Evolutionary conservation across 768 basidiomycete species (phyloP).

Genomic region (Leccinum olivaceopallidum): DNA sequence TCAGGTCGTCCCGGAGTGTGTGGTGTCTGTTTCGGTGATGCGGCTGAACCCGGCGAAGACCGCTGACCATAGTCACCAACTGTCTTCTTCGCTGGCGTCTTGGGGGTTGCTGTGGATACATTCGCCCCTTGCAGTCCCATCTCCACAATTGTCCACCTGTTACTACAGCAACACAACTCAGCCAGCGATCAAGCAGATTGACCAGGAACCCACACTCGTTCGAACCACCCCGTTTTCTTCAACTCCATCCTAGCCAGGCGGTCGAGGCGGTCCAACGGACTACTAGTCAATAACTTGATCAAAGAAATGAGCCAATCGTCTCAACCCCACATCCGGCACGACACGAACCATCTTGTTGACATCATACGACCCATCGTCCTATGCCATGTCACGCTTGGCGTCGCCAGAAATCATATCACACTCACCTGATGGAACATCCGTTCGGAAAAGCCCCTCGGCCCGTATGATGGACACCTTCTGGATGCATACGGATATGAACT

Average conservation of each 20-base stretch:
- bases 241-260: slow-evolving; percentile 29
- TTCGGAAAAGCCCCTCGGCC: slow-evolving; percentile 7
- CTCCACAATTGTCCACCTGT: slow-evolving; percentile 30
- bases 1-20: not conserved
- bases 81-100: slow-evolving; percentile 2
- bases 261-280: slow-evolving; percentile 33
- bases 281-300: slow-evolving; percentile 21
- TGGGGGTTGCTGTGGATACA: slow-evolving; percentile 11
- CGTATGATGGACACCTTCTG: not conserved
- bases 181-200: not conserved
- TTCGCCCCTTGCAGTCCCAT: slow-evolving; percentile 20
- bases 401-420: not conserved
- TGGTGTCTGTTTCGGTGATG: not conserved
- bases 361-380: slow-evolving; percentile 20
- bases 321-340: not conserved
- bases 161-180: slow-evolving; percentile 14
- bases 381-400: slow-evolving; percentile 2
- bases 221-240: slow-evolving; percentile 34
- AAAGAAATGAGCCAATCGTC: slow-evolving; percentile 8
- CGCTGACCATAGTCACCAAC: not conserved
- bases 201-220: slow-evolving; percentile 23
- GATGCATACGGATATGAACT: slow-evolving; percentile 17
- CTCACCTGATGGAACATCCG: slow-evolving; percentile 17
- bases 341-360: slow-evolving; percentile 30
- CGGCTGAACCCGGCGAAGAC: not conserved